Evolutionary conservation across 805 yeast species (phyloP).

Genomic region (Pichia manshurica): DNA sequence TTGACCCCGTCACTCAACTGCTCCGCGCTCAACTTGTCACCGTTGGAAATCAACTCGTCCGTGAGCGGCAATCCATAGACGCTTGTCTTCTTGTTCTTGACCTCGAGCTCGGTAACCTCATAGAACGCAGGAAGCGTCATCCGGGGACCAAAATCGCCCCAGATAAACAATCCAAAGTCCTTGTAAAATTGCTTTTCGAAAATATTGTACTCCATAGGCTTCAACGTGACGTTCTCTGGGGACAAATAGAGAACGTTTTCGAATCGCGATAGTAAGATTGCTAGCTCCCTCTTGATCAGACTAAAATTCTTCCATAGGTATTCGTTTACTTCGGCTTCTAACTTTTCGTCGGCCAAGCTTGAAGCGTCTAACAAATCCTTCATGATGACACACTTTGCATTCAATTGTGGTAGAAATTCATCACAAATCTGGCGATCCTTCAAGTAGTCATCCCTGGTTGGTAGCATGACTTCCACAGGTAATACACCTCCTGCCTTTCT

Average conservation of each 20-base stretch:
- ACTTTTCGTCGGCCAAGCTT: neutral
- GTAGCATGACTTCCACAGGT: constrained; percentile 43
- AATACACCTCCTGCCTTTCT: constrained; percentile 42
- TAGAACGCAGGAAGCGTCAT: constrained; percentile 68
- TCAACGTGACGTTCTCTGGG: constrained; percentile 40
- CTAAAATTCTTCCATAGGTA: constrained; percentile 36
- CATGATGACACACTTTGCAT: constrained; percentile 57
- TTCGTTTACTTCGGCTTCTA: constrained; percentile 30
- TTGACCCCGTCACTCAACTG: constrained; percentile 18
- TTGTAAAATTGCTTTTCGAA: constrained; percentile 43
- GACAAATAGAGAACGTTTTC: constrained; percentile 42
- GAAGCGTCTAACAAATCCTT: constrained; percentile 36
- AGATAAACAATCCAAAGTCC: constrained; percentile 50
- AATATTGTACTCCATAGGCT: constrained; percentile 33
- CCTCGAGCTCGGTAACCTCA: constrained; percentile 46
- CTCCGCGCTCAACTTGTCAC: constrained; percentile 7
- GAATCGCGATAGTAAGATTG: constrained; percentile 39
- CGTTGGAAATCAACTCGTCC: constrained; percentile 4
- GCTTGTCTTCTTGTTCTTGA: constrained; percentile 32
- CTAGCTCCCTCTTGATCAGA: constrained; percentile 35
- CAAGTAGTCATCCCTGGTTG: constrained; percentile 35
- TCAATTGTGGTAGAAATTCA: constrained; percentile 36
- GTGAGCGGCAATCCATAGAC: constrained; percentile 27
- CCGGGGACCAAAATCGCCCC: constrained; percentile 85
- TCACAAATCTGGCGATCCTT: constrained; percentile 44